Evolutionary conservation across 805 yeast genomes (phyloP).

Genomic region (Cyberlindnera lachancei): DNA sequence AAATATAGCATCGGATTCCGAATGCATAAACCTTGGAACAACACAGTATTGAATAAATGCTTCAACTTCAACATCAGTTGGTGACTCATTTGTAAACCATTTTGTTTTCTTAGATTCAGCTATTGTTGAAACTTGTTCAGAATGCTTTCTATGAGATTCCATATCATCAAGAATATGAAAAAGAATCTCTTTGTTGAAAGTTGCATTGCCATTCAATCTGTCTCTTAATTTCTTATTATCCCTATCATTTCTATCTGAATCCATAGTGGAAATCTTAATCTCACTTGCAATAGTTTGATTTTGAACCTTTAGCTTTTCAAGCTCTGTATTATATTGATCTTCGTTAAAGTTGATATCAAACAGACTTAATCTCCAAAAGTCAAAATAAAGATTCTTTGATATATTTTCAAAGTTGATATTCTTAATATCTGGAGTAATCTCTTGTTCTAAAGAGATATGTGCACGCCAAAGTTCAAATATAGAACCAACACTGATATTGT

Average conservation of each 20-base stretch:
- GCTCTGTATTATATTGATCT: constrained; percentile 41
- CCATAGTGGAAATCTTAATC: constrained; percentile 13
- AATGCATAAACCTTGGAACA: constrained; percentile 69
- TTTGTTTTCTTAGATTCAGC: constrained; percentile 24
- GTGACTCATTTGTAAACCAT: constrained; percentile 32
- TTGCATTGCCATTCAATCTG: constrained; percentile 2
- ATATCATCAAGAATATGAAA: constrained; percentile 7
- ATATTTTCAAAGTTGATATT: constrained; percentile 24
- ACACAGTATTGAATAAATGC: constrained; percentile 55
- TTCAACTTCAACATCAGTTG: constrained; percentile 18
- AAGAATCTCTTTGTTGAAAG: constrained; percentile 7
- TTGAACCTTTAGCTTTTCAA: constrained; percentile 30
- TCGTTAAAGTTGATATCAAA: constrained; percentile 60
- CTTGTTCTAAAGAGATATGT: constrained; percentile 25
- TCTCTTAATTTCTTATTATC: constrained; percentile 19
- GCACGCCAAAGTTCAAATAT: constrained; percentile 74
- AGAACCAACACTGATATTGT: constrained; percentile 49
- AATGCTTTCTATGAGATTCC: constrained; percentile 35
- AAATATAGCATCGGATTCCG: constrained; percentile 77
- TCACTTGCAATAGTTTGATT: constrained; percentile 30
- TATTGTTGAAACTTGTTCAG: constrained; percentile 20
- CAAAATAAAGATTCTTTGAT: constrained; percentile 37
- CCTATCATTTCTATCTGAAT: constrained; percentile 2
- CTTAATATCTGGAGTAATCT: constrained; percentile 11
- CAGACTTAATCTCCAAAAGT: constrained; percentile 69